Base-by-base conservation (phyloP, 2,329 filamentous ascomycete species). In the Penicillium nordicum region DNA sequence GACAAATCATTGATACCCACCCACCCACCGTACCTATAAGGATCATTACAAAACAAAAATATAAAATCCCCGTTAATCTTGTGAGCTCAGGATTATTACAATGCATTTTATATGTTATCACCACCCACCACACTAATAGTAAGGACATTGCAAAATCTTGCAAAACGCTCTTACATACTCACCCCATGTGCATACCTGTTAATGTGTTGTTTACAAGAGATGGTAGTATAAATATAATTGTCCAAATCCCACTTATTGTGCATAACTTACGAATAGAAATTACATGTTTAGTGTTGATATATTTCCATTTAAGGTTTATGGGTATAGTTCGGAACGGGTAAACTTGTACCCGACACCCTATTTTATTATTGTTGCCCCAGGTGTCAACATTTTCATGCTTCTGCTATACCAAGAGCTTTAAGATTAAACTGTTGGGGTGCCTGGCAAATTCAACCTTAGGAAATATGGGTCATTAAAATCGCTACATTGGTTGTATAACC, bases 291-390 rank as follows among this genome's bases (percentile, higher is more conserved):
- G 14, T 29, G 5, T 11, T 37, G 7, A 27, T 44, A 14, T 38
- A 11, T 30, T 4, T 38, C 12, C 14, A 29, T 46, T 40, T 25
- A 27, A 21, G 21, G 18, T 41, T 45, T 2, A 14, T 16, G 7
- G 9, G 8, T 53, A 49, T 53, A 53, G 51, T 53, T 53, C 51
- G 44, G 51, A 40, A 8, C 51, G 51, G 51, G 10, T 21, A 6
- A 53, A 36, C 21, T 11, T 36, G 11, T 36, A 16, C 21, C 51
- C 51, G 44, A 36, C 4, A 40, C 3, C 25, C 29, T 25, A 5
- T 23, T 27, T 14, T 9, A 11, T 37, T 25, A 3, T 29, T 12
- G 30, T 34, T n/a, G 14, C 30, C 40, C 36, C 7, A 44, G 38
- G 49, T 23, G 18, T 51, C 29, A 6, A 34, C 9, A 40, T 21